Evolutionary conservation across 305 asterid species (phyloP).

Genomic region (Fraxinus nigra): DNA sequence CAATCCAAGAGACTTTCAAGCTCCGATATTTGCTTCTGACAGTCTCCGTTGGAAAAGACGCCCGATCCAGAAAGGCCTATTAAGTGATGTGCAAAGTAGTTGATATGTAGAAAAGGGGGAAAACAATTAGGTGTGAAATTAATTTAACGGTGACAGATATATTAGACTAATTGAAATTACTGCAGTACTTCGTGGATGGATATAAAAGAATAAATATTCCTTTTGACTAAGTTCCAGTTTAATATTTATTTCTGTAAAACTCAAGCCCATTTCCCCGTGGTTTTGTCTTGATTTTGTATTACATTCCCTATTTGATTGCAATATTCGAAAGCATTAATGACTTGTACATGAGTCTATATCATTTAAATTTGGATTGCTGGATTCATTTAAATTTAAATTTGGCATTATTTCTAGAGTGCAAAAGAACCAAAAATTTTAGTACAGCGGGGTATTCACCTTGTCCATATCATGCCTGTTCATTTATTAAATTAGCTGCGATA

Average conservation of each 20-base stretch:
- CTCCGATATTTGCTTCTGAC: slow-evolving; percentile 48
- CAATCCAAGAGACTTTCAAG: slow-evolving; percentile 83
- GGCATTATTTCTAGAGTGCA: neutral
- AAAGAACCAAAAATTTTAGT: neutral
- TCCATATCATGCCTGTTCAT: neutral
- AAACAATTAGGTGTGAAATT: neutral
- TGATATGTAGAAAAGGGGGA: slow-evolving; percentile 8
- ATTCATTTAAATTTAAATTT: neutral
- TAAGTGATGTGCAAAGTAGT: slow-evolving; percentile 13
- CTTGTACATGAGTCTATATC: neutral
- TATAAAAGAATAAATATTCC: neutral
- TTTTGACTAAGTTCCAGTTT: neutral
- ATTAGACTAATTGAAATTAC: neutral
- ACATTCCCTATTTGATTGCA: neutral
- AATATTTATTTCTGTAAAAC: neutral
- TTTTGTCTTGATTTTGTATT: neutral
- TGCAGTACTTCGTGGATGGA: neutral
- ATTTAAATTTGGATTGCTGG: neutral
- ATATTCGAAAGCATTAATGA: neutral
- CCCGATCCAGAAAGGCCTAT: slow-evolving; percentile 35
- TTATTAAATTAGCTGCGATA: neutral
- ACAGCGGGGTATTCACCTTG: neutral
- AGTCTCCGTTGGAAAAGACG: slow-evolving; percentile 38
- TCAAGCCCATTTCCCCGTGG: neutral
- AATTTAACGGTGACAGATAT: neutral